phyloP scores from a whole-genome alignment of 1,284 basidiomycete genomes.

The Inonotus hispidus region DNA sequence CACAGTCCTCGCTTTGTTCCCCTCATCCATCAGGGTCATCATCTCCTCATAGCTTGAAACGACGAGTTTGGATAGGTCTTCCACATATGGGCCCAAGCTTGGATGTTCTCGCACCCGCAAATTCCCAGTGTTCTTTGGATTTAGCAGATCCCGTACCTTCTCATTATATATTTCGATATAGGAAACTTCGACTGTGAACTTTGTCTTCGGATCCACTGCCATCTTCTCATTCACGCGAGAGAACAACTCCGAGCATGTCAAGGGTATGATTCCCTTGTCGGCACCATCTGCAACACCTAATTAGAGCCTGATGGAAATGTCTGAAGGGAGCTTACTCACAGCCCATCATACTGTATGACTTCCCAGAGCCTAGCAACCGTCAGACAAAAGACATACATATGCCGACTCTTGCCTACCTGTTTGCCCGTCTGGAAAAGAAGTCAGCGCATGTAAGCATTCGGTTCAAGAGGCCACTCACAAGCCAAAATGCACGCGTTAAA shows the following conservation, averaged over 20 bases:
- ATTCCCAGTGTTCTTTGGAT: conserved; percentile 96
- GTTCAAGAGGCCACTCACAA: conserved; percentile 56
- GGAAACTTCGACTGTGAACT: conserved; percentile 92
- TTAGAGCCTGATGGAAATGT: conserved; percentile 19
- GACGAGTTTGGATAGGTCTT: conserved; percentile 91
- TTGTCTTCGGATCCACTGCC: conserved; percentile 61
- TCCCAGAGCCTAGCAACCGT: conserved; percentile 66
- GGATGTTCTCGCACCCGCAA: conserved; percentile 97
- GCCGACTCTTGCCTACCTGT: conserved; percentile 54
- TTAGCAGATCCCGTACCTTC: conserved; percentile 95
- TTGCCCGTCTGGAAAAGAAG: conserved; percentile 61
- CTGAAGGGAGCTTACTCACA: conserved; percentile 53
- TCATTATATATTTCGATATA: conserved; percentile 99
- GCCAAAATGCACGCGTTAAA: conserved; percentile 98
- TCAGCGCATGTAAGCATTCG: conserved; percentile 2
- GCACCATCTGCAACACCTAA: conserved; percentile 63
- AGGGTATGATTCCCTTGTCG: conserved; percentile 96
- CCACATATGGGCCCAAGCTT: conserved; percentile 91
- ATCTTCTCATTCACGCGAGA: conserved; percentile 71
- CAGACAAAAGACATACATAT: conserved; percentile 7
- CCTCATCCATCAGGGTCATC: conserved; percentile 99
- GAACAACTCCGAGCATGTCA: conserved; percentile 93
- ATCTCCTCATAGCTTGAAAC: conserved; percentile 92
- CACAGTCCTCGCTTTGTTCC: conserved; percentile 96
- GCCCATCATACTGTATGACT: conserved; percentile 98